Conservation (phyloP, 352 stramenopile species). For the Phytophthora foliorum region DNA sequence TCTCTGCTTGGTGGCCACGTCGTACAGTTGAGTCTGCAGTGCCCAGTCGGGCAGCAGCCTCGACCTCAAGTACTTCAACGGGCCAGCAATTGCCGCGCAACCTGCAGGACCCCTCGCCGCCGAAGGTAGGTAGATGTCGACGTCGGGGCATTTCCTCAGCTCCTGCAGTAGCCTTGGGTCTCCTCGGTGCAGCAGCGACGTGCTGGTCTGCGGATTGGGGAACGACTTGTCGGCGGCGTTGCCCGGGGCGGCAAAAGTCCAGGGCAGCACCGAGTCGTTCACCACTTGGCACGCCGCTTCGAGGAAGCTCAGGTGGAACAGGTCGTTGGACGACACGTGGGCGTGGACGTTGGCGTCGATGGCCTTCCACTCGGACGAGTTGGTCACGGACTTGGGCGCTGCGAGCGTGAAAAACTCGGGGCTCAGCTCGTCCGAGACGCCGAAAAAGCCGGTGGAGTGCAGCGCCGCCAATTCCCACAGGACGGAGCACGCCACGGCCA, state of each 20-base stretch:
- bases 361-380: constrained; percentile 18
- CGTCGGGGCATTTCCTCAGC: constrained; percentile 55
- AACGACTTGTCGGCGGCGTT: constrained; percentile 11
- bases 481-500: constrained; percentile 25
- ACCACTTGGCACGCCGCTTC: constrained; percentile 48
- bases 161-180: constrained; percentile 55
- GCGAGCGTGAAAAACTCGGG: constrained; percentile 31
- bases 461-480: constrained; percentile 35
- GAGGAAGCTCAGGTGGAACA: constrained; percentile 51
- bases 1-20: constrained; percentile 18
- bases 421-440: constrained; percentile 19
- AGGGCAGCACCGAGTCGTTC: constrained; percentile 49
- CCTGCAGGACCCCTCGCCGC: constrained; percentile 26
- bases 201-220: constrained; percentile 25
- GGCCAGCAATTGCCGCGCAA: constrained; percentile 58
- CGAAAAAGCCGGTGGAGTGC: constrained; percentile 27
- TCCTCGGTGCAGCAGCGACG: constrained; percentile 32
- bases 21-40: constrained; percentile 25
- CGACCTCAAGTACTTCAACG: constrained; percentile 39
- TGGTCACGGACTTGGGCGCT: constrained; percentile 18
- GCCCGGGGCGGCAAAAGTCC: constrained; percentile 33
- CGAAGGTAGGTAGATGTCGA: constrained; percentile 71
- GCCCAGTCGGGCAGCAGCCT: constrained; percentile 46
- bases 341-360: constrained; percentile 26
- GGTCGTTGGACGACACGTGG: constrained; percentile 41